Conservation (phyloP, 805 yeast species). For the Candida nemodendra region DNA sequence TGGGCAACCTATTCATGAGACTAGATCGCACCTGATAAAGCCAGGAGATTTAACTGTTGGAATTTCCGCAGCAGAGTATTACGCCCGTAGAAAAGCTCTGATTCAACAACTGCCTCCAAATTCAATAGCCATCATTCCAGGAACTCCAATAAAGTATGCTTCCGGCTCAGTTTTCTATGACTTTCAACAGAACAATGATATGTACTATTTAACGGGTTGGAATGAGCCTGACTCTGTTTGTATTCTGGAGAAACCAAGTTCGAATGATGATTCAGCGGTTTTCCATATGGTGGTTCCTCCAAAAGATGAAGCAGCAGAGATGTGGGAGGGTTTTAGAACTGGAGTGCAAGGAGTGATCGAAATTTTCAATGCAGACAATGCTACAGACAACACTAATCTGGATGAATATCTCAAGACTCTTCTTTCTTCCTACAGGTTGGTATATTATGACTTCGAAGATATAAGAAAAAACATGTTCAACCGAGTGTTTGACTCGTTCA, state of each 20-base stretch:
- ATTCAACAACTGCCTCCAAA: conserved; percentile 56
- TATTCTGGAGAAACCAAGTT: conserved; percentile 59
- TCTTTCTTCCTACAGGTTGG: conserved; percentile 44
- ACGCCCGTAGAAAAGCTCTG: conserved; percentile 61
- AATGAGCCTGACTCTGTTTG: conserved; percentile 81
- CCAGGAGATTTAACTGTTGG: conserved; percentile 88
- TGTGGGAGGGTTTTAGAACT: conserved; percentile 94
- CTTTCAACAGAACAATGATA: conserved; percentile 89
- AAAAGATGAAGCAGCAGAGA: conserved; percentile 70
- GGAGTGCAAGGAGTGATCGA: conserved; percentile 82
- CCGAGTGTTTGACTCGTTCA: conserved; percentile 20
- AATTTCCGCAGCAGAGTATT: conserved; percentile 80
- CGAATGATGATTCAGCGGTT: conserved; percentile 49
- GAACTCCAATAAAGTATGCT: conserved; percentile 70
- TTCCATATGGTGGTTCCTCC: conserved; percentile 86
- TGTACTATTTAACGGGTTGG: conserved; percentile 89
- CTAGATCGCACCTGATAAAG: conserved; percentile 71
- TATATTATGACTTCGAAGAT: conserved; percentile 51
- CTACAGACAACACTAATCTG: conserved; percentile 49
- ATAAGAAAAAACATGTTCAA: conserved; percentile 16
- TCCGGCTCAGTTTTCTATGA: conserved; percentile 90
- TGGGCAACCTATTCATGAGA: conserved; percentile 88
- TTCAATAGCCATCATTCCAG: conserved; percentile 72
- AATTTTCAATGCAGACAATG: conserved; percentile 83
- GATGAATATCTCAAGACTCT: conserved; percentile 45